These are phyloP conservation scores for Phoma herbarum DNA, from an alignment of 2,329 filamentous ascomycete species.

Conservation along the genomic window DNA sequence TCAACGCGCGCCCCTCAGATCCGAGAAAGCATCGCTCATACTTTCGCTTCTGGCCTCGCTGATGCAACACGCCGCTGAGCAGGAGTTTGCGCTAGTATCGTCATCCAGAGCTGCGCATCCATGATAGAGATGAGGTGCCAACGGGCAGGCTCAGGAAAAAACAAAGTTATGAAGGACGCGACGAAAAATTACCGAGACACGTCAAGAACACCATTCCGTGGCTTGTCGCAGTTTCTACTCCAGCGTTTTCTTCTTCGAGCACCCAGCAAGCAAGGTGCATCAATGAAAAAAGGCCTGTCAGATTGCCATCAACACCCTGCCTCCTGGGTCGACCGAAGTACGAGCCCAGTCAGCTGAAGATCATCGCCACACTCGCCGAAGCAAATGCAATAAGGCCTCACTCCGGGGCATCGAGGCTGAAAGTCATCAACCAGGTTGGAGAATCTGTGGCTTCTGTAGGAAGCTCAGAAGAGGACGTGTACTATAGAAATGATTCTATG, in stretches of 20 bases:
- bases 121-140: too few species aligned
- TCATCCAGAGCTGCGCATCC: not conserved
- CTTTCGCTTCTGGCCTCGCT: not conserved
- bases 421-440: slow-evolving; percentile 90
- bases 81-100: not conserved
- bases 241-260: slow-evolving; percentile 46
- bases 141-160: too few species aligned
- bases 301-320: slow-evolving; percentile 85
- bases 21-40: too few species aligned
- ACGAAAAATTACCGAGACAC: too few species aligned
- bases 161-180: too few species aligned
- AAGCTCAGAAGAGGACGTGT: slow-evolving; percentile 91
- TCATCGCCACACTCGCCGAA: slow-evolving; percentile 95
- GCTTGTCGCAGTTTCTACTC: too few species aligned
- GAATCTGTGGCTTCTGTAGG: slow-evolving; percentile 90
- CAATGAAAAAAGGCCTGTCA: slow-evolving; percentile 71
- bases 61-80: not conserved
- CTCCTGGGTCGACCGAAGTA: slow-evolving; percentile 78
- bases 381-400: slow-evolving; percentile 73
- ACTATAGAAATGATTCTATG: slow-evolving; percentile 82
- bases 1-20: not conserved
- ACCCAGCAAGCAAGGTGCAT: slow-evolving; percentile 40
- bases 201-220: too few species aligned
- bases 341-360: slow-evolving; percentile 80
- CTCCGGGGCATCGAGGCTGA: slow-evolving; percentile 87